Conservation (phyloP, 495 filamentous ascomycete genomes). For the Achaetomiella virescens region DNA sequence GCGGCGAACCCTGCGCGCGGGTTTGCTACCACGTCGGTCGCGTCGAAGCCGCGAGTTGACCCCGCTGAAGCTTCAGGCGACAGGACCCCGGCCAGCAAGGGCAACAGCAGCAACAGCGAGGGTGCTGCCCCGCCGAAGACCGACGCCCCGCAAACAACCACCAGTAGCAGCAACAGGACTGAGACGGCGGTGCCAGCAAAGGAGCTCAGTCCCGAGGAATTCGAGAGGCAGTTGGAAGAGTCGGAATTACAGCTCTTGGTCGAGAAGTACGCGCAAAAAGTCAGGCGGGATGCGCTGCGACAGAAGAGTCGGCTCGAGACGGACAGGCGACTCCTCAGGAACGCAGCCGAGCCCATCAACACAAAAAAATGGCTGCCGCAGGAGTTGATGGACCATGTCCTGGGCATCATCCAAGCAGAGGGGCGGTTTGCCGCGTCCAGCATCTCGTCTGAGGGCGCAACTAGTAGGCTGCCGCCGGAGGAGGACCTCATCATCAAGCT, state of each 20-base stretch:
- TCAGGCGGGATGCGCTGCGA: constrained; percentile 58
- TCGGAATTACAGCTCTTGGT: constrained; percentile 76
- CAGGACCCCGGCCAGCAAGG: constrained; percentile 18
- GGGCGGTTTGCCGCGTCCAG: constrained; percentile 43
- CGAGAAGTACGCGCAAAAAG: constrained; percentile 70
- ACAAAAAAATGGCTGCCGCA: constrained; percentile 71
- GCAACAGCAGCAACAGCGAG: constrained; percentile 21
- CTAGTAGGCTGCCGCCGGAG: constrained; percentile 47
- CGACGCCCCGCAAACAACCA: constrained; percentile 28
- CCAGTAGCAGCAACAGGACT: constrained; percentile 26
- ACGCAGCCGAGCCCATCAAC: constrained; percentile 62
- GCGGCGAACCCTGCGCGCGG: constrained; percentile 78
- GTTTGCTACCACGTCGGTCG: constrained; percentile 85
- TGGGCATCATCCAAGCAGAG: constrained; percentile 54
- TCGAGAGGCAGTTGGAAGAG: constrained; percentile 74
- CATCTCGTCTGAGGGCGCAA: constrained; percentile 33
- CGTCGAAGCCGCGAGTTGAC: constrained; percentile 57
- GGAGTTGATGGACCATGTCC: constrained; percentile 69
- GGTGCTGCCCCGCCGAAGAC: constrained; percentile 29
- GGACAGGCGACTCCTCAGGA: constrained; percentile 68
- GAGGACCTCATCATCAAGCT: constrained; percentile 69
- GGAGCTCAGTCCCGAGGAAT: constrained; percentile 68
- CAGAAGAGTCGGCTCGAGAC: constrained; percentile 69
- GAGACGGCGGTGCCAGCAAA: constrained; percentile 41
- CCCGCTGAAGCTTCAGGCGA: constrained; percentile 33